Evolutionary conservation across 1,139 yeast genomes (phyloP).

Genomic region (Candida gigantensis): DNA sequence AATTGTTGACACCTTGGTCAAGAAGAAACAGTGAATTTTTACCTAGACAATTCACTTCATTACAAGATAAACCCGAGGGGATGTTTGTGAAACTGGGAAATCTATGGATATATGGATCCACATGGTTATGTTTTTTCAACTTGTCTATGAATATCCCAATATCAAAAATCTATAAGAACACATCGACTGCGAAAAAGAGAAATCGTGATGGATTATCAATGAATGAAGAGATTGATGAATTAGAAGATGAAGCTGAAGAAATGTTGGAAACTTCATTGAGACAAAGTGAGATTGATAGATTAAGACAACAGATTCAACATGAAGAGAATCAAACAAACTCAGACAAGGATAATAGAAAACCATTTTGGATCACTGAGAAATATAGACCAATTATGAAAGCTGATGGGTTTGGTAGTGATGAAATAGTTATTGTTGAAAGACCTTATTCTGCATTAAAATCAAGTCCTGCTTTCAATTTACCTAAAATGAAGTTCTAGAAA

Average conservation of each 20-base stretch:
- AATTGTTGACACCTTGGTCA: slow-evolving; percentile 75
- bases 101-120: slow-evolving; percentile 87
- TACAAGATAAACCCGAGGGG: slow-evolving; percentile 76
- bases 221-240: slow-evolving; percentile 23
- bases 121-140: slow-evolving; percentile 80
- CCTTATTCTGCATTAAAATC: slow-evolving; percentile 61
- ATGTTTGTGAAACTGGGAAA: slow-evolving; percentile 48
- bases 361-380: slow-evolving; percentile 77
- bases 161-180: slow-evolving; percentile 29
- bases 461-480: slow-evolving; percentile 76
- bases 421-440: slow-evolving; percentile 75
- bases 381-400: slow-evolving; percentile 75
- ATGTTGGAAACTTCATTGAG: slow-evolving; percentile 32
- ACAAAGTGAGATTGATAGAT: slow-evolving; percentile 32
- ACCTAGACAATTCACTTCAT: slow-evolving; percentile 62
- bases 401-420: slow-evolving; percentile 54
- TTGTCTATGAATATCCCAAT: slow-evolving; percentile 60
- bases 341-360: slow-evolving; percentile 30
- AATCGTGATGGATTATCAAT: slow-evolving; percentile 62
- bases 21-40: slow-evolving; percentile 70
- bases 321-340: slow-evolving; percentile 26
- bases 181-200: slow-evolving; percentile 49
- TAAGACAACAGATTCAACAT: slow-evolving; percentile 27
- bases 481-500: slow-evolving; percentile 59
- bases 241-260: slow-evolving; percentile 29